Base-by-base conservation (phyloP, 805 yeast species). In the Metschnikowia koreensis region DNA sequence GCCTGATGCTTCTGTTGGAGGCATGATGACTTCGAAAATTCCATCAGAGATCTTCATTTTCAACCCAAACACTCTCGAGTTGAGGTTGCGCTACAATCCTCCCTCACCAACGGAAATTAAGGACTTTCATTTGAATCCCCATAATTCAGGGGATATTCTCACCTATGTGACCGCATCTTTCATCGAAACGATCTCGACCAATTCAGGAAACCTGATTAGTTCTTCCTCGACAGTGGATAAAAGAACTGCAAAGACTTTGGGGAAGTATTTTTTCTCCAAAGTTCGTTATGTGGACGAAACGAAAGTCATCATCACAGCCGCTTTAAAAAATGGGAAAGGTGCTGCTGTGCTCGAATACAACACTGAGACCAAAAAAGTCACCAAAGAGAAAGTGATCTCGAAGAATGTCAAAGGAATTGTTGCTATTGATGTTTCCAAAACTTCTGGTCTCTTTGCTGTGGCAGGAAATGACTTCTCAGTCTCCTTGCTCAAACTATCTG, bases 391-490 rank as follows among this genome's bases (percentile, higher is more conserved):
- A 17, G 66, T 71, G 4, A 62, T 83, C 28, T 72, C 80, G 16
- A 71, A 66, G 27, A 81, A 79, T 47, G 71, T 82, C 57, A 80
- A 77, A 55, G 84, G 86, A 44, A 73, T 86, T 16, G 79, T 79
- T 7, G 79, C 81, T 2, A 58, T 80, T 34, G 82, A 81, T 27
- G 55, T 80, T 28, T 73, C 83, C 6, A 69, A 73, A 7, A 48
- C 60, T 6, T 64, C 64, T 22, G 77, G 77, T 55, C 66, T 82
- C 44, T 67, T 81, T 29, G 84, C 84, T 1, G 58, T 84, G 22
- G 83, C 87, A 0, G 83, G 85, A 0, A 81, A 84, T 50, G 94
- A 88, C 59, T 79, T 82, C 56, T 81, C 94, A 1, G 70, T 91
- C 11, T 69, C 81, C 1, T 59, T 91, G n/a, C 66, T 84, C 11